Evolutionary conservation across 148 eudicot genomes (phyloP).

Genomic region (Rhododendron vialii): DNA sequence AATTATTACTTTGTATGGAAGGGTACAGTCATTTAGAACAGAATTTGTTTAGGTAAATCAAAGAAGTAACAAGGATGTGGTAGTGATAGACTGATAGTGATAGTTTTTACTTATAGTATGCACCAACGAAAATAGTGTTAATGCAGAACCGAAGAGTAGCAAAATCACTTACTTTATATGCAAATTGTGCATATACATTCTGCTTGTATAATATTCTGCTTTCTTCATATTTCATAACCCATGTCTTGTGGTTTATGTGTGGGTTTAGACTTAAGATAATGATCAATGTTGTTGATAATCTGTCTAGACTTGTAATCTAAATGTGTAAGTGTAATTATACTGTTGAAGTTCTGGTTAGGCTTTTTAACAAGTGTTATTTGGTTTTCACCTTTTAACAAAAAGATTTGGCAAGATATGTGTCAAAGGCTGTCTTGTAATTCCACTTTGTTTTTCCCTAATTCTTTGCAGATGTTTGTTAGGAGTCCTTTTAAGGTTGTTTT

Average conservation of each 20-base stretch:
- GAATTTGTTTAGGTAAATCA: neutral
- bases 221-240: neutral
- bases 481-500: slow-evolving; percentile 23
- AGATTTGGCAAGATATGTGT: slow-evolving; percentile 34
- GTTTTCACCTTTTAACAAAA: slow-evolving; percentile 37
- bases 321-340: neutral
- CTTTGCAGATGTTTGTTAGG: slow-evolving; percentile 32
- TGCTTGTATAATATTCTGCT: neutral
- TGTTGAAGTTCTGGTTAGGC: neutral
- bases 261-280: neutral
- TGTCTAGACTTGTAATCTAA: neutral
- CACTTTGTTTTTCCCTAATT: slow-evolving; percentile 1
- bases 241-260: too few species aligned
- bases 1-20: neutral
- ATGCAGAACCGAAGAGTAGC: neutral
- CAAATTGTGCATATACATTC: neutral
- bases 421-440: slow-evolving; percentile 20
- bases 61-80: neutral
- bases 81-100: neutral
- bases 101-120: neutral
- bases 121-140: neutral
- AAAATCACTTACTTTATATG: neutral
- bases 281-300: neutral
- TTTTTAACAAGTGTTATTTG: slow-evolving; percentile 31
- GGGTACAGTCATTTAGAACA: neutral